Percentiles rank a stretch among this genome's conserved stretches.
Conservation (phyloP, 768 basidiomycete genomes). For the Tricholoma flavovirens region DNA sequence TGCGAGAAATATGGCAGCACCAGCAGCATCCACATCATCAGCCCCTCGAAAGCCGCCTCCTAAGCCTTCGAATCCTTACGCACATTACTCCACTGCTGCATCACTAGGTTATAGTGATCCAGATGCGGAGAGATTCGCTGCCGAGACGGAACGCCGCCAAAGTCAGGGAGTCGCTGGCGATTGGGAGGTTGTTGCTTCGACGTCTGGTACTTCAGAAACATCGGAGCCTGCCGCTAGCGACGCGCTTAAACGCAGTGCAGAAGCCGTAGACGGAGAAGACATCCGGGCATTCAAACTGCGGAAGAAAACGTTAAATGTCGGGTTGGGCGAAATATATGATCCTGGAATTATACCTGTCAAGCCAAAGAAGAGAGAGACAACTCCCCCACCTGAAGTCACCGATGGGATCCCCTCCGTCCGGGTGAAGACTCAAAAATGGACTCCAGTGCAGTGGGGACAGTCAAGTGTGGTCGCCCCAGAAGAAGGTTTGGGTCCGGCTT, state of each 20-base stretch:
- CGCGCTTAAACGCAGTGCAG: constrained; percentile 32
- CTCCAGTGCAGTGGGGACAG: constrained; percentile 29
- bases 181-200: constrained; percentile 59
- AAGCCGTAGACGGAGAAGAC: constrained; percentile 44
- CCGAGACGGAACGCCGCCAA: constrained; percentile 52
- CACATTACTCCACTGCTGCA: constrained; percentile 85
- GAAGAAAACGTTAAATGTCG: constrained; percentile 52
- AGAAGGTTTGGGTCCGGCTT: constrained; percentile 12
- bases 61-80: constrained; percentile 60
- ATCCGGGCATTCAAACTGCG: constrained; percentile 60
- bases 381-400: constrained; percentile 11
- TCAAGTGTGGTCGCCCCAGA: constrained; percentile 8
- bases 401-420: constrained; percentile 6
- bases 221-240: constrained; percentile 15
- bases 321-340: constrained; percentile 79
- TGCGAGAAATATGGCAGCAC: constrained; percentile 33
- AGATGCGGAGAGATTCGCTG: constrained; percentile 59
- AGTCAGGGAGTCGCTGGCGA: constrained; percentile 70
- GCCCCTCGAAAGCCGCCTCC: constrained; percentile 35
- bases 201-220: constrained; percentile 20
- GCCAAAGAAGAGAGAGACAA: constrained; percentile 52
- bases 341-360: constrained; percentile 65
- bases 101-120: constrained; percentile 79
- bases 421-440: constrained; percentile 27
- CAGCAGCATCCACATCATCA: constrained; percentile 29